These are phyloP conservation scores for Clathrus columnatus DNA, from an alignment of 768 basidiomycete species.

Conservation along the genomic window DNA sequence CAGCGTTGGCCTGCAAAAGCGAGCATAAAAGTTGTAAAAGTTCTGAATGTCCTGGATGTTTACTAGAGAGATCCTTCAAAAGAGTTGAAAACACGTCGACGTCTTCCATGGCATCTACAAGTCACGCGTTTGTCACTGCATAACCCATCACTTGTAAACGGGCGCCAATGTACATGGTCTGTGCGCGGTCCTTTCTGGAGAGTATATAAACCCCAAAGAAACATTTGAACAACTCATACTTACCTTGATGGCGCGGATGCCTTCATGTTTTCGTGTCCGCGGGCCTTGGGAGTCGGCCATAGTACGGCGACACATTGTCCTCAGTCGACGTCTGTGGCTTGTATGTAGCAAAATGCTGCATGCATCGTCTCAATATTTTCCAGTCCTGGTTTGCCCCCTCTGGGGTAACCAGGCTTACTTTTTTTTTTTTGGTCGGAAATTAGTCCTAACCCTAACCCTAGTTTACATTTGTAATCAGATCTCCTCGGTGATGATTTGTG, in stretches of 20 bases:
- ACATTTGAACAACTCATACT: background rate
- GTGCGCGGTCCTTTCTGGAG: background rate
- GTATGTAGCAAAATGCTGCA: constrained; percentile 63
- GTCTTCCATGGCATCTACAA: no score
- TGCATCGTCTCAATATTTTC: constrained; percentile 78
- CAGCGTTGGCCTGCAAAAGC: constrained; percentile 33
- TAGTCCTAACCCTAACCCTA: constrained; percentile 4
- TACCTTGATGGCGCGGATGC: background rate
- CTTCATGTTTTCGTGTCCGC: constrained; percentile 29
- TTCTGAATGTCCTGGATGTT: background rate
- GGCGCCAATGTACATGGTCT: background rate
- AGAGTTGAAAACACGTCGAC: no score
- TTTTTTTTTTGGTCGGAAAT: background rate
- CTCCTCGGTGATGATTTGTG: background rate
- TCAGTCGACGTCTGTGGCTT: constrained; percentile 47
- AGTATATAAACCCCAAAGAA: background rate
- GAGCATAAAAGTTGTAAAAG: constrained; percentile 15
- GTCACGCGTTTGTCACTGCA: background rate
- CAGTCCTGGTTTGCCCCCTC: constrained; percentile 54
- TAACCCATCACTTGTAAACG: background rate
- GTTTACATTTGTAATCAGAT: no score
- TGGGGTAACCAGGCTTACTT: background rate
- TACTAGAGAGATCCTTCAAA: background rate
- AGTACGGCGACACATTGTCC: constrained; percentile 66
- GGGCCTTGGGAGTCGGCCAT: constrained; percentile 50